These are phyloP conservation scores for Fusarium nematophilum DNA, from an alignment of 2,329 filamentous ascomycete genomes.

Conservation along the genomic window DNA sequence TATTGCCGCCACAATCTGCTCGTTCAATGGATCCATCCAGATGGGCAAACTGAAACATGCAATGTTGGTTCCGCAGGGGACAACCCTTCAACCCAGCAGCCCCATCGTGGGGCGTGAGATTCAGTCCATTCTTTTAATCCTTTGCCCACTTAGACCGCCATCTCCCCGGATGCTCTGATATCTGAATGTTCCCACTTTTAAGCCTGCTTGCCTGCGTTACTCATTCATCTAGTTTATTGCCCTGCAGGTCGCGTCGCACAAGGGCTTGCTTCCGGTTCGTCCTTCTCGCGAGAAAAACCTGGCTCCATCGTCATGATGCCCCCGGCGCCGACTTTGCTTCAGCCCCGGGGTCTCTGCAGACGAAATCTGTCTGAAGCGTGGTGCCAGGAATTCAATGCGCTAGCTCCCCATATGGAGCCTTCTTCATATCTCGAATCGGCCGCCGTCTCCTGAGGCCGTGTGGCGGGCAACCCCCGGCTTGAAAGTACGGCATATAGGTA, in stretches of 20 bases:
- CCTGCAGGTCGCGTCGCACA: no score
- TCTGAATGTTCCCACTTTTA: background rate
- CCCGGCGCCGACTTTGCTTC: no score
- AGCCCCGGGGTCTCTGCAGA: background rate
- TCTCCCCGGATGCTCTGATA: background rate
- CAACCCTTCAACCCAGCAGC: slow-evolving; percentile 7
- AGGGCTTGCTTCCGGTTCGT: slow-evolving; percentile 2
- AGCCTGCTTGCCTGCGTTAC: no score
- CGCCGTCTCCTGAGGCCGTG: no score
- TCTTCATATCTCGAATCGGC: no score
- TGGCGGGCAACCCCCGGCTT: no score
- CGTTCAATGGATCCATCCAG: no score
- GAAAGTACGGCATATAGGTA: slow-evolving; percentile 4
- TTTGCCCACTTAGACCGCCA: background rate
- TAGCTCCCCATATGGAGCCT: background rate
- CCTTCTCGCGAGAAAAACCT: no score
- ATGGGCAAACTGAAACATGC: slow-evolving; percentile 22
- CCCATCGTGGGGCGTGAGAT: slow-evolving; percentile 5
- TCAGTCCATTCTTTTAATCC: background rate
- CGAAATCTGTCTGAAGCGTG: slow-evolving; percentile 3
- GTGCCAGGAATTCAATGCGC: background rate
- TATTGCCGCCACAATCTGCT: no score
- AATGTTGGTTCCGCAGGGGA: slow-evolving; percentile 17
- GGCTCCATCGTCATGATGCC: no score
- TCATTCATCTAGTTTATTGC: no score